Base-by-base conservation (phyloP, 225 moss, liverwort and hornwort species). In the Bryum argenteum region DNA sequence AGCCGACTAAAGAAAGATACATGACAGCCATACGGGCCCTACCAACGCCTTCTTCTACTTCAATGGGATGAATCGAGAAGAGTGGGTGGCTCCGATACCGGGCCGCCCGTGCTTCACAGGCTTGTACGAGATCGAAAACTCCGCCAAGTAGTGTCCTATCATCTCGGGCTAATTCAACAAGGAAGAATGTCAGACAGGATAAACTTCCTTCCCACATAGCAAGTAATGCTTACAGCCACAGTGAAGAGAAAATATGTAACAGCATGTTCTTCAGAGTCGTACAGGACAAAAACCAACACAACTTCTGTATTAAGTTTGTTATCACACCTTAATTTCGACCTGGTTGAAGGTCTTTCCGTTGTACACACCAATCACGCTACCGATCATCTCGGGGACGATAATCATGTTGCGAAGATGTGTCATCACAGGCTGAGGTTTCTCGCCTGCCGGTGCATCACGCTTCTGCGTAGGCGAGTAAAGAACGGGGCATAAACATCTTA, bases 291-390 rank as follows among this genome's bases (percentile, higher is more conserved):
- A 6, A 71, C 5, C 20, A 37, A 38, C 20, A 50, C 1, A 10
- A 71, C 1, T 38, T 21, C 21, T 21, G 21, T 14, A 16, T 48
- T 6, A 2, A 20, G 60, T 37, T 21, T 10, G 16, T n/a, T n/a
- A 10, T 20, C 55, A 8, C 65, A 73, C 73, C 73, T 73, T 73
- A 8, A 73, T 73, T 33, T 73, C 73, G 44, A 73, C 73, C 56
- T 73, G 73, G 73, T 73, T 73, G 1, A 73, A 65, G 65, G 73
- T 73, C 73, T 73, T 73, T 44, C 73, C 73, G 57, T 73, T 73
- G 73, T 73, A 73, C 56, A 73, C 73, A 47, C 65, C 73, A 12
- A 73, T 73, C 3, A 73, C 65, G 16, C 73, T 73, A 16, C 73
- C 73, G 8, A 73, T 73, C 73, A 73, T 73, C 44, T 73, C 73